Base-by-base conservation (phyloP, 148 eudicot genomes). In the Dianthus caryophyllus region DNA sequence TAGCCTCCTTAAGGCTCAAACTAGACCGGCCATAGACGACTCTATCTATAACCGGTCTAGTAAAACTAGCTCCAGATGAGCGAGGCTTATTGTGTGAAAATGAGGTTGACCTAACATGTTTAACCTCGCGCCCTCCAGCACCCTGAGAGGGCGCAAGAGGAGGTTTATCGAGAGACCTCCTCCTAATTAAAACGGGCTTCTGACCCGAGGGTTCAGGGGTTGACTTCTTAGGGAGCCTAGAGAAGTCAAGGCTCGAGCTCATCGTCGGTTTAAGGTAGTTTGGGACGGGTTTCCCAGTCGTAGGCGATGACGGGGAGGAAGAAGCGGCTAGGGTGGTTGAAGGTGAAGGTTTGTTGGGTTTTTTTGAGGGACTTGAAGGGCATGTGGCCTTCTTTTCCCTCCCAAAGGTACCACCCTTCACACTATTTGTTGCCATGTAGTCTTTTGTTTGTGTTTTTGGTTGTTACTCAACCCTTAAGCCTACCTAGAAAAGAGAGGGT, bases 181-280 rank as follows among this genome's bases (percentile, higher is more conserved):
- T 81, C 18, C 90, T 66, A 22, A 67, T 56, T 11, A 73, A 56
- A 17, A 12, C 20, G 0, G 77, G 72, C 21, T 75, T 78, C 6
- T 62, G 73, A 50, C 52, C 7, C 2, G 71, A 60, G 60, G 26
- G 9, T 12, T 70, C 76, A 1, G n/a, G 11, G 64, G 54, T 43
- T 9, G 79, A 10, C 47, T 69, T 71, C 64, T 65, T 79, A 29
- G 73, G 52, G 39, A 61, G 33, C 31, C 68, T 62, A 12, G 80
- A 44, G 43, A 44, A 44, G 20, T 75, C 76, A 3, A 49, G 73
- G 64, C 58, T 71, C 16, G 84, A 81, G 73, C 79, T 82, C 8
- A 74, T 46, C 33, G 91, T 86, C 0, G 91, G 91, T 39, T 68
- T 80, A 56, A 84, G 85, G 36, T 86, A 86, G 75, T 80, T 82